Evolutionary conservation across 345 rosid genomes (phyloP).

Genomic region (Moricandia arvensis): DNA sequence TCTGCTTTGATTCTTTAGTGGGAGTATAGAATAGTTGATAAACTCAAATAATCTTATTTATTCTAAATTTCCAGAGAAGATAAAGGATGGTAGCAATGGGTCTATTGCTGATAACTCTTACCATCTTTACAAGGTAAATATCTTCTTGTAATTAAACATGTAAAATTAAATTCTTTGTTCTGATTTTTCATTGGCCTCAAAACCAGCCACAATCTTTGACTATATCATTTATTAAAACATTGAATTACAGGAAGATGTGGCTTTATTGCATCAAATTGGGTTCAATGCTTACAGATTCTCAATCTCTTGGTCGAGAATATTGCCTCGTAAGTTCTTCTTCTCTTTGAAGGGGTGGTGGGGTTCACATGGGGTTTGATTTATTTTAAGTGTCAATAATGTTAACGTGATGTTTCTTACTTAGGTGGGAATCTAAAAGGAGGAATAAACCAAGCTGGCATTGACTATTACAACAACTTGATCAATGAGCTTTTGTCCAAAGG

Average conservation of each 20-base stretch:
- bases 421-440: slow-evolving; percentile 53
- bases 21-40: background rate
- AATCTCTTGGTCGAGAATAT: slow-evolving; percentile 50
- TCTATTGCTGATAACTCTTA: slow-evolving; percentile 41
- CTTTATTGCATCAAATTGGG: slow-evolving; percentile 44
- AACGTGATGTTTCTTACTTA: background rate
- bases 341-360: background rate
- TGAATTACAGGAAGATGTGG: slow-evolving; percentile 46
- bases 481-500: slow-evolving; percentile 45
- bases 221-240: background rate
- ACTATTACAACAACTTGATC: slow-evolving; percentile 56
- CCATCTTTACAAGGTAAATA: slow-evolving; percentile 44
- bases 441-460: slow-evolving; percentile 49
- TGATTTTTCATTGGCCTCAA: background rate
- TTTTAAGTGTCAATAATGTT: background rate
- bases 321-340: slow-evolving; percentile 41
- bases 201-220: background rate
- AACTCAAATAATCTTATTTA: background rate
- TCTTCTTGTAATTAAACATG: background rate
- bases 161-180: background rate
- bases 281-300: slow-evolving; percentile 52
- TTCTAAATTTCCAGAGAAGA: slow-evolving; percentile 21
- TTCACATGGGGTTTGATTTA: background rate
- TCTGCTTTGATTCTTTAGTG: slow-evolving; percentile 3
- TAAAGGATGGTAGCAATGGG: slow-evolving; percentile 40